Base-by-base conservation (phyloP, 805 yeast species). In the Clavispora santaluciae region DNA sequence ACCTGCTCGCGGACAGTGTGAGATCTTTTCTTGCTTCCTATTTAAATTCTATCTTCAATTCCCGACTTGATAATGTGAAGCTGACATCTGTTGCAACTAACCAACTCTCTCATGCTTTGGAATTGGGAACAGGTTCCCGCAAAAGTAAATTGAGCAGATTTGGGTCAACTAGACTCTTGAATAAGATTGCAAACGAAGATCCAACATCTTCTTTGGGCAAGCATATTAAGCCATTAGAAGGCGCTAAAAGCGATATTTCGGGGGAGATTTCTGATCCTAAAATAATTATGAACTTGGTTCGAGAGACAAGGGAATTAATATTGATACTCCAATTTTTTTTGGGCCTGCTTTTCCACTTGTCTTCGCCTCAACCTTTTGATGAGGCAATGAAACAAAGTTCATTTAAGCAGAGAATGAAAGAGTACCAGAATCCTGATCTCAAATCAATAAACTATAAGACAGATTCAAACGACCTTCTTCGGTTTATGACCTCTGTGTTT, bases 401-500 rank as follows among this genome's bases (percentile, higher is more conserved):
- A 1, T 56, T 62, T 29, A 50, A 50, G 4, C 53, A 54, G 16
- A 60, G 78, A 38, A 45, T 54, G 11, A 42, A 41, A 3, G 38
- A 60, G 6, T 50, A 73, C 38, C 62, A 63, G 15, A 54, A 56
- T 3, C 55, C 54, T 2, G 46, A 55, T 44, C 7, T 60, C 57
- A 45, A 64, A 35, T 54, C 47, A 22, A 43, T 71, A 49, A 75
- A 70, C 39, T 63, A 74, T 12, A 76, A 55, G 43, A 53, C 53
- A 11, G 70, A 70, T 42, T 75, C 83, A 3, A 69, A 65, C 37
- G 77, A 70, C 8, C 55, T 78, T 33, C 60, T 69, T 11, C 60
- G 67, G 16, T 61, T 70, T 23, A 68, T 82, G 59, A 66, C 68
- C 10, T 56, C 60, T 6, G 61, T 80, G 1, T 79, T 81, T 52